These are phyloP conservation scores for Tylopilus sp. DNA, from an alignment of 1,284 basidiomycete genomes.

Conservation along the genomic window DNA sequence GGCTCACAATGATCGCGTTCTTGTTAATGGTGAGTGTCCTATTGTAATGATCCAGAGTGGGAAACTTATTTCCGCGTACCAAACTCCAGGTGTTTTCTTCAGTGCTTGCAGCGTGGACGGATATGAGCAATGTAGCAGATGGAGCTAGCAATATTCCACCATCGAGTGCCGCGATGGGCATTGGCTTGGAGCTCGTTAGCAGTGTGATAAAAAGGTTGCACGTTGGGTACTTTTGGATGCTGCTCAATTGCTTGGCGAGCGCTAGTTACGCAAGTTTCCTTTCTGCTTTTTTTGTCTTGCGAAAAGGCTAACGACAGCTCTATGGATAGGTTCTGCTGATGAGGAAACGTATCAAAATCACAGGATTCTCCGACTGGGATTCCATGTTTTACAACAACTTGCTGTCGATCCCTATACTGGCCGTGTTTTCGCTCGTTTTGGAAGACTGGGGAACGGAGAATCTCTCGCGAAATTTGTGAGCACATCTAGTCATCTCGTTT, in stretches of 20 bases:
- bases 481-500: constrained; percentile 9
- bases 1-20: constrained; percentile 86
- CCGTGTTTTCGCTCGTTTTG: constrained; percentile 75
- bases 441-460: constrained; percentile 90
- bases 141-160: constrained; percentile 38
- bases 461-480: constrained; percentile 84
- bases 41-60: constrained; percentile 4
- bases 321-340: constrained; percentile 76
- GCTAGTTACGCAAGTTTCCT: constrained; percentile 78
- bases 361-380: constrained; percentile 99
- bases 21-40: constrained; percentile 73
- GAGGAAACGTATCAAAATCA: constrained; percentile 95
- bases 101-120: constrained; percentile 92
- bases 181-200: constrained; percentile 43
- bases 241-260: constrained; percentile 85
- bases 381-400: constrained; percentile 99
- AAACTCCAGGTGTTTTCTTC: constrained; percentile 78
- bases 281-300: constrained; percentile 4
- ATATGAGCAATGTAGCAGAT: constrained; percentile 59
- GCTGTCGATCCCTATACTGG: constrained; percentile 87
- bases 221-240: constrained; percentile 95
- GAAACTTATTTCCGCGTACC: background rate
- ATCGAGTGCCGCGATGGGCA: constrained; percentile 38
- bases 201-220: constrained; percentile 59
- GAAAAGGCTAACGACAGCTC: constrained; percentile 3